Evolutionary conservation across 208 protist species (phyloP).

Genomic region (Blechomonas ayalai): DNA sequence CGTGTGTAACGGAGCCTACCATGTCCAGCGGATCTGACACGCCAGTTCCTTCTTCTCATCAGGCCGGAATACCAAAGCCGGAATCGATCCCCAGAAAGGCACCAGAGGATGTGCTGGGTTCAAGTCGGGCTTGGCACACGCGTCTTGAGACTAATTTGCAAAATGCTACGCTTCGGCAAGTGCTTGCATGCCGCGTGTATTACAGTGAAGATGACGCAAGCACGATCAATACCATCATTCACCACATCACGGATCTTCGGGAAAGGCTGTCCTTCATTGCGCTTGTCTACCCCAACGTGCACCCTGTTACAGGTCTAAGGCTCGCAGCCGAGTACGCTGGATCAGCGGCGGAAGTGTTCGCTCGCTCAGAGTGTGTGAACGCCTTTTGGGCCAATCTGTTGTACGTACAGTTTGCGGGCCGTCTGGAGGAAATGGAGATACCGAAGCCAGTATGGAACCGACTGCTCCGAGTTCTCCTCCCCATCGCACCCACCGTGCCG

Average conservation of each 20-base stretch:
- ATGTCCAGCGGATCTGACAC: too few relatives aligned
- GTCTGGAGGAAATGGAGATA: conserved; percentile 36
- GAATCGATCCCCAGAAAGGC: too few relatives aligned
- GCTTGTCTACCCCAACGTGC: conserved; percentile 65
- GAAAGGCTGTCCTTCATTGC: conserved; percentile 37
- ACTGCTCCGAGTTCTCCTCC: conserved; percentile 58
- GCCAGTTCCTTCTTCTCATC: too few relatives aligned
- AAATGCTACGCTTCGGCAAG: conserved; percentile 17
- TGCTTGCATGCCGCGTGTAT: conserved; percentile 59
- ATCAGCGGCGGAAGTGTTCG: conserved; percentile 30
- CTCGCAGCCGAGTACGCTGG: conserved; percentile 44
- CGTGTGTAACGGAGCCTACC: too few relatives aligned
- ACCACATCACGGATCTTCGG: conserved; percentile 24
- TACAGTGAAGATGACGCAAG: conserved; percentile 50
- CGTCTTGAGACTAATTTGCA: too few relatives aligned
- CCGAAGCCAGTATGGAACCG: conserved; percentile 44
- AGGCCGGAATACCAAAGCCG: too few relatives aligned
- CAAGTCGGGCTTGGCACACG: too few relatives aligned
- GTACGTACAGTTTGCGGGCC: conserved; percentile 54
- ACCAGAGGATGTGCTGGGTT: too few relatives aligned
- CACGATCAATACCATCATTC: conserved; percentile 36
- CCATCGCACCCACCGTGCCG: conserved; percentile 48
- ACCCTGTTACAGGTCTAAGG: conserved; percentile 60
- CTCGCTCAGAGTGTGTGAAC: conserved; percentile 36
- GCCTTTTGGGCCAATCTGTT: conserved; percentile 79